Conservation (phyloP, 1,139 yeast species). For the Blastobotrys malaysiensis region DNA sequence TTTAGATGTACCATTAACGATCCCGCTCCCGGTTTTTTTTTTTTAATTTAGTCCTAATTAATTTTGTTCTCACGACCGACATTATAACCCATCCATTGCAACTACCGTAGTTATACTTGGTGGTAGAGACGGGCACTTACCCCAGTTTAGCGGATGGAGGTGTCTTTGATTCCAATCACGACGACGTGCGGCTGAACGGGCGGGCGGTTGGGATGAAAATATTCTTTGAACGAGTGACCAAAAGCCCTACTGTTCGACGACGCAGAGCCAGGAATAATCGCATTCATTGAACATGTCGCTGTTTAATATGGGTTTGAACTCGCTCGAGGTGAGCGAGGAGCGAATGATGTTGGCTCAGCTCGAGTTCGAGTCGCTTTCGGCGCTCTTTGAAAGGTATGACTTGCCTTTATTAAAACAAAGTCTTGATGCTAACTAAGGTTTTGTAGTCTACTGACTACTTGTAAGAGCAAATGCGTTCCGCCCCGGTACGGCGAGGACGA, state of each 20-base stretch:
- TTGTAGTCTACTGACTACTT: conserved; percentile 45
- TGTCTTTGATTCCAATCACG: too few species aligned
- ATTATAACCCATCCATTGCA: too few species aligned
- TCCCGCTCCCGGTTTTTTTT: background rate
- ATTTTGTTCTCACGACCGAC: background rate
- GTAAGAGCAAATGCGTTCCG: conserved; percentile 68
- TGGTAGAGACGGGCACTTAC: too few species aligned
- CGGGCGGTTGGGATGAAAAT: background rate
- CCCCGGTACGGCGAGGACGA: conserved; percentile 76
- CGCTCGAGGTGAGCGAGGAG: conserved; percentile 54
- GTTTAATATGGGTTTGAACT: conserved; percentile 28
- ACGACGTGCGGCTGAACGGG: background rate
- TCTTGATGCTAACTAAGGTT: background rate
- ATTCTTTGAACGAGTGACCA: background rate
- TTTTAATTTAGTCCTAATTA: conserved; percentile 5
- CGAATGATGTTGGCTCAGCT: conserved; percentile 65
- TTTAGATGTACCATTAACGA: conserved; percentile 23
- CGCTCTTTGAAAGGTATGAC: conserved; percentile 55
- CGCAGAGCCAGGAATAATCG: conserved; percentile 4
- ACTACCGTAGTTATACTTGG: too few species aligned
- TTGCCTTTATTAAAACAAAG: too few species aligned
- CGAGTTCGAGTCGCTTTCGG: conserved; percentile 68
- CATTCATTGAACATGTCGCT: conserved; percentile 23
- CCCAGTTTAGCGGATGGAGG: too few species aligned
- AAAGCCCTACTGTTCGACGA: background rate